Evolutionary conservation across 257 asterid species (phyloP).

Genomic region (Lantana camara): DNA sequence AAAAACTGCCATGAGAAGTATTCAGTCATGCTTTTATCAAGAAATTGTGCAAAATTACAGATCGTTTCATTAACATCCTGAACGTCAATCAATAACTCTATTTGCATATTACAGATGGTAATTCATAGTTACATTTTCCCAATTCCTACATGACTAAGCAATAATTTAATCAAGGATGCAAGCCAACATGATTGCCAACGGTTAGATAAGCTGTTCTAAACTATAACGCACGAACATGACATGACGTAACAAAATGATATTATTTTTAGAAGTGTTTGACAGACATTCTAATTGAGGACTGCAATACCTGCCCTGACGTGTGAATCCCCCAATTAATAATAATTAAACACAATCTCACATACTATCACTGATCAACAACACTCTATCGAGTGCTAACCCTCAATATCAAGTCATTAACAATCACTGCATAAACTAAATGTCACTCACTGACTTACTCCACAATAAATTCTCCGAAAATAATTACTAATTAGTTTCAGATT

Average conservation of each 20-base stretch:
- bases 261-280: no score
- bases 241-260: no score
- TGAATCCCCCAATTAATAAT: neutral
- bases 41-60: no score
- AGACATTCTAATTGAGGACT: no score
- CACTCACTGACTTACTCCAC: conserved; percentile 15
- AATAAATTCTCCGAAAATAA: neutral
- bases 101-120: neutral
- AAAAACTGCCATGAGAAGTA: no score
- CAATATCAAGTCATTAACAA: conserved; percentile 12
- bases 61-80: conserved; percentile 10
- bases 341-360: neutral
- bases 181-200: neutral
- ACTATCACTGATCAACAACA: conserved; percentile 1
- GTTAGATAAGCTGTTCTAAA: no score
- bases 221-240: no score
- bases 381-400: conserved; percentile 3
- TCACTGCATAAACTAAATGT: conserved; percentile 1
- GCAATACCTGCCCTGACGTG: neutral
- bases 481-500: neutral
- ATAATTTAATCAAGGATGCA: neutral
- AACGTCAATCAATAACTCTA: neutral
- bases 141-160: neutral
- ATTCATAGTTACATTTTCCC: conserved; percentile 5
- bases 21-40: no score